Evolutionary conservation across 2,329 filamentous ascomycete genomes (phyloP).

Genomic region (Thielaviopsis cerberus): DNA sequence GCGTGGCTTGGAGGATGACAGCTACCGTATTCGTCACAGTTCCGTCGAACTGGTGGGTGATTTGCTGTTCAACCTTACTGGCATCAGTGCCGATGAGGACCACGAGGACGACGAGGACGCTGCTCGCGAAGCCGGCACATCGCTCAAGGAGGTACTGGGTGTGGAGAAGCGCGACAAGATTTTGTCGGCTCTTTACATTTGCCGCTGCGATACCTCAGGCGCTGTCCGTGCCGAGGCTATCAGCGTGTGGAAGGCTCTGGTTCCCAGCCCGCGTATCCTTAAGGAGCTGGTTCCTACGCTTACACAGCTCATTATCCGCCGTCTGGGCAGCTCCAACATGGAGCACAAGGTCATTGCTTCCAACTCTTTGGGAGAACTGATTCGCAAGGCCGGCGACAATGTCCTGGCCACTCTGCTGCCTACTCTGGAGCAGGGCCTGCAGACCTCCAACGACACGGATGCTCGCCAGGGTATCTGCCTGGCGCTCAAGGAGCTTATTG

Average conservation of each 20-base stretch:
- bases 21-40: constrained; percentile 90
- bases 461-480: constrained; percentile 95
- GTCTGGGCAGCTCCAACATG: constrained; percentile 87
- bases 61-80: constrained; percentile 90
- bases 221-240: constrained; percentile 80
- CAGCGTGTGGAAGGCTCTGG: constrained; percentile 89
- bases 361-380: constrained; percentile 88
- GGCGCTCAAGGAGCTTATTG: constrained; percentile 80
- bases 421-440: constrained; percentile 77
- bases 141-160: constrained; percentile 83
- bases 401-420: constrained; percentile 76
- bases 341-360: constrained; percentile 98
- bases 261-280: constrained; percentile 75
- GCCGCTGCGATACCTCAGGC: constrained; percentile 86
- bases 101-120: constrained; percentile 53
- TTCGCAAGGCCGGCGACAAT: constrained; percentile 87
- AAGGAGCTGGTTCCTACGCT: constrained; percentile 92
- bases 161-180: constrained; percentile 96
- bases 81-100: constrained; percentile 64
- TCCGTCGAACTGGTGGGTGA: constrained; percentile 96
- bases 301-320: constrained; percentile 82
- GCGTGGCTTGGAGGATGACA: constrained; percentile 90
- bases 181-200: constrained; percentile 90
- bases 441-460: constrained; percentile 75
- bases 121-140: constrained; percentile 72